Evolutionary conservation across 768 basidiomycete genomes (phyloP).

Genomic region (Rhodosporidiobolus odoratus): DNA sequence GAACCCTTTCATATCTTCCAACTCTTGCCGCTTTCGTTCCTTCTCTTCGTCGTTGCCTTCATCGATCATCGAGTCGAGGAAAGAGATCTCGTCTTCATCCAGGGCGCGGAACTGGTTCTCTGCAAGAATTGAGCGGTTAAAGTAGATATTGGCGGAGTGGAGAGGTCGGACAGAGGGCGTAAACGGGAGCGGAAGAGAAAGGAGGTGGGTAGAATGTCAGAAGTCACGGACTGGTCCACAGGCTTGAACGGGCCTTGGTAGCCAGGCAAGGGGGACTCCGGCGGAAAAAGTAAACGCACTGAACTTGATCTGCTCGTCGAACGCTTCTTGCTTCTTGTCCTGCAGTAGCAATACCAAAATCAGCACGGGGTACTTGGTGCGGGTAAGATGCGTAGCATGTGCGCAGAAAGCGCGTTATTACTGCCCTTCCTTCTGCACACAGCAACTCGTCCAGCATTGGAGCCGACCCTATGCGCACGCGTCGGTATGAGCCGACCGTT

Average conservation of each 20-base stretch:
- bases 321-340: slow-evolving; percentile 48
- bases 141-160: not conserved
- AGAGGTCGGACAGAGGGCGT: not conserved
- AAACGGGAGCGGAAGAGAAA: not conserved
- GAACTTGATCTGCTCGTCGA: slow-evolving; percentile 50
- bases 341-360: slow-evolving; percentile 1
- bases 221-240: too few relatives aligned
- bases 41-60: slow-evolving; percentile 43
- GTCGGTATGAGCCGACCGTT: too few relatives aligned
- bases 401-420: not conserved
- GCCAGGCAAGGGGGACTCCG: too few relatives aligned
- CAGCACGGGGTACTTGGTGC: too few relatives aligned
- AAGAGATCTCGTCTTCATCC: slow-evolving; percentile 44
- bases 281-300: slow-evolving; percentile 14
- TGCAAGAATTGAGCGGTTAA: not conserved
- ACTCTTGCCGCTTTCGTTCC: slow-evolving; percentile 41
- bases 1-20: slow-evolving; percentile 45
- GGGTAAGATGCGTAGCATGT: not conserved
- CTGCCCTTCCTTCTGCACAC: not conserved
- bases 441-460: not conserved
- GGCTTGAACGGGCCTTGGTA: too few relatives aligned
- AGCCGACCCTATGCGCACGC: not conserved
- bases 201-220: too few relatives aligned
- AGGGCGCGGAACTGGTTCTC: slow-evolving; percentile 44
- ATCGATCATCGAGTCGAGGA: slow-evolving; percentile 43